Conservation (phyloP, 257 asterid species). For the Solanum etuberosum region DNA sequence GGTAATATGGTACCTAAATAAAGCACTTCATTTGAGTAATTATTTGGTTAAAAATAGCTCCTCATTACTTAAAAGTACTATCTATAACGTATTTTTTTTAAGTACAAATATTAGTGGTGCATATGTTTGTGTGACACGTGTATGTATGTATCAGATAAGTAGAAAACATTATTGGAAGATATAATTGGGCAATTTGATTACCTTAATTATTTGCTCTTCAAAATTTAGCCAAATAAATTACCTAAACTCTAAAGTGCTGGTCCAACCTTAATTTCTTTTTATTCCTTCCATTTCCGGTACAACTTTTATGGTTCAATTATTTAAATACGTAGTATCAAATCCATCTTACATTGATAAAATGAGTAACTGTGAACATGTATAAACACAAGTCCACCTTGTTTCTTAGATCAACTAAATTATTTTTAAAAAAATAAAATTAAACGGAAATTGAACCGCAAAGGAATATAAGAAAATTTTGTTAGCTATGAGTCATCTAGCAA, state of each 20-base stretch:
- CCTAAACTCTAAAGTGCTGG: background rate
- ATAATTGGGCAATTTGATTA: background rate
- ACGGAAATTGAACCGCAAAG: too few relatives aligned
- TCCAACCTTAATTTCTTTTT: background rate
- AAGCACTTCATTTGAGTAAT: background rate
- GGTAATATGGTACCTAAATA: background rate
- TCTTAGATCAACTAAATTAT: too few relatives aligned
- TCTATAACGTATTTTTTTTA: background rate
- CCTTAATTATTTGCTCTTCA: background rate
- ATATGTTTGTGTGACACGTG: background rate
- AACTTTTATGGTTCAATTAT: background rate
- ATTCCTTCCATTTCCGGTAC: background rate
- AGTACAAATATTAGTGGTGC: background rate
- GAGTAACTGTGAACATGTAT: background rate
- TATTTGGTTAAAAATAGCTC: background rate
- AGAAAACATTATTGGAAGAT: background rate
- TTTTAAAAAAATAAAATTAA: too few relatives aligned
- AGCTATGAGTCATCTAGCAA: too few relatives aligned
- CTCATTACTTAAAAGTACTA: background rate
- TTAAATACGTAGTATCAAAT: background rate
- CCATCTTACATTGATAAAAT: background rate
- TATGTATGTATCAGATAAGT: background rate
- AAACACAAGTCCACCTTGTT: background rate
- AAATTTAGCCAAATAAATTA: background rate
- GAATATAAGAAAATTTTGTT: too few relatives aligned